A percentile compares a stretch with the other conserved stretches of the same genome.
These are phyloP conservation scores for Pyropia yezoensis DNA, from an alignment of 23 red algal species.

Conservation along the genomic window DNA sequence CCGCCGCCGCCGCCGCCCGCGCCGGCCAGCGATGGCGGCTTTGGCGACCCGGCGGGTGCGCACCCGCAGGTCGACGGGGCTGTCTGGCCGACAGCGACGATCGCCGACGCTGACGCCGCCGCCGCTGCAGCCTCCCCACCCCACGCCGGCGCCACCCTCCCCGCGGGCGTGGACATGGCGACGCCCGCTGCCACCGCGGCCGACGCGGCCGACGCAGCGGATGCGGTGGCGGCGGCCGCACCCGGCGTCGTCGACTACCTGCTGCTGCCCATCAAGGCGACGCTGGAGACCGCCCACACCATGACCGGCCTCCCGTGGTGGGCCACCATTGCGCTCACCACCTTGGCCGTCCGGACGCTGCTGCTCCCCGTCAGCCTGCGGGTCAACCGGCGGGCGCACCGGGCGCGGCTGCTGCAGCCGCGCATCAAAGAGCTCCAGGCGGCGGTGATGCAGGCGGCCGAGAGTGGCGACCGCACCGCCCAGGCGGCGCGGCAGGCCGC, in stretches of 20 bases:
- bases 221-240: slow-evolving; percentile 10
- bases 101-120: too few species aligned
- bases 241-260: slow-evolving; percentile 30
- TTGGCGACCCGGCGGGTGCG: too few species aligned
- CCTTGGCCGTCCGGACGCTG: slow-evolving; percentile 40
- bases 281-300: slow-evolving; percentile 42
- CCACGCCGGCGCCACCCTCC: too few species aligned
- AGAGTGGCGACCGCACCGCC: slow-evolving; percentile 26
- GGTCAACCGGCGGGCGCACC: slow-evolving; percentile 66
- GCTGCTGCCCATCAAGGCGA: slow-evolving; percentile 21
- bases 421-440: slow-evolving; percentile 48
- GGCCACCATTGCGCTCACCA: slow-evolving; percentile 47
- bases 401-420: slow-evolving; percentile 37
- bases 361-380: slow-evolving; percentile 62
- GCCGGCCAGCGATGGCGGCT: too few species aligned
- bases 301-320: slow-evolving; percentile 79
- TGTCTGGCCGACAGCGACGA: too few species aligned
- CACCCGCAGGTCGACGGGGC: too few species aligned
- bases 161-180: too few species aligned
- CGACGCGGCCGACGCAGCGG: background rate
- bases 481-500: slow-evolving; percentile 32
- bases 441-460: slow-evolving; percentile 36
- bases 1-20: too few species aligned
- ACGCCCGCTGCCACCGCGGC: slow-evolving; percentile 1
- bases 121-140: too few species aligned